These are phyloP conservation scores for Globisporangium parvum DNA, from an alignment of 352 stramenopile species.

Conservation along the genomic window DNA sequence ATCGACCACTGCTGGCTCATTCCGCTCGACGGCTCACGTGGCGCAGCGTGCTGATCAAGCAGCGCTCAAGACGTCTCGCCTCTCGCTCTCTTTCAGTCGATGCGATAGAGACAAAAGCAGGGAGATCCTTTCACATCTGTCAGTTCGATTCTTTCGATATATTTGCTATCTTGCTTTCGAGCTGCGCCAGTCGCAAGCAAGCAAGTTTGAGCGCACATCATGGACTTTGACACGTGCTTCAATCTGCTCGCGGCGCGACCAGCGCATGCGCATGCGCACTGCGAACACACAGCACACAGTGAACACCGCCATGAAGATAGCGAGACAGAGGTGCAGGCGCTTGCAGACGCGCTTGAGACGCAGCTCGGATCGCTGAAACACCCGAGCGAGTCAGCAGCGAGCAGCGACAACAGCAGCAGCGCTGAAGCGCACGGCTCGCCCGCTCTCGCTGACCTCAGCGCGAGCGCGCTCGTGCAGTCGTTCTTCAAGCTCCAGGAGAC, in stretches of 20 bases:
- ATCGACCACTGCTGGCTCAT: constrained; percentile 69
- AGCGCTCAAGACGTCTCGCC: not conserved
- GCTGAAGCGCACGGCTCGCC: constrained; percentile 6
- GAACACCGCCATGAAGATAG: constrained; percentile 3
- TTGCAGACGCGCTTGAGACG: constrained; percentile 12
- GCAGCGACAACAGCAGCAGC: not conserved
- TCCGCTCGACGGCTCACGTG: constrained; percentile 48
- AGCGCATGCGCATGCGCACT: constrained; percentile 50
- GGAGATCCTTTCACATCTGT: not conserved
- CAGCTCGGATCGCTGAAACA: not conserved
- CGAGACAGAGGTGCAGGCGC: constrained; percentile 5
- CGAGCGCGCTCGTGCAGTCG: constrained; percentile 21
- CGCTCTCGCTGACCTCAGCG: constrained; percentile 10
- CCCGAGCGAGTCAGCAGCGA: not conserved
- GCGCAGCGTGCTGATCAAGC: constrained; percentile 19
- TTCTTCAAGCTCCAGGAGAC: constrained; percentile 58
- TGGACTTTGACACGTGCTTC: constrained; percentile 69
- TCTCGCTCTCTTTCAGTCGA: too few relatives aligned
- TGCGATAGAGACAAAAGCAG: not conserved
- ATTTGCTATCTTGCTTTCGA: not conserved
- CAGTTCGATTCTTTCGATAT: not conserved
- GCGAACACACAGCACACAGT: constrained; percentile 23
- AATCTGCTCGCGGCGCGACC: constrained; percentile 56
- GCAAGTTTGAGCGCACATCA: constrained; percentile 5
- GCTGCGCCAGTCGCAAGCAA: not conserved